Conservation (phyloP, 2,329 filamentous ascomycete species). For the Trichoderma atrobrunneum region DNA sequence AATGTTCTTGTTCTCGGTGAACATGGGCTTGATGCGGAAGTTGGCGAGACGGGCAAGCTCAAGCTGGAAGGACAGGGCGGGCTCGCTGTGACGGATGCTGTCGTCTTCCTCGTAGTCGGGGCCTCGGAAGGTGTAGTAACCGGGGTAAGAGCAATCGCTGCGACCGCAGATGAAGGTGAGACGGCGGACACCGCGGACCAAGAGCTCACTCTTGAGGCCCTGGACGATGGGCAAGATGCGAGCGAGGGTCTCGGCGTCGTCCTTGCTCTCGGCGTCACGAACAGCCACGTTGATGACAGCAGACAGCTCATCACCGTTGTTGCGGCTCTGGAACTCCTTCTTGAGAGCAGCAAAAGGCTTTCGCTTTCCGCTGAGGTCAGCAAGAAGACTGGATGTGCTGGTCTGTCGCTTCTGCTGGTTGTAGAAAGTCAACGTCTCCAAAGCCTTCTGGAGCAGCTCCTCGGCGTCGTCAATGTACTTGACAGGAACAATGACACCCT, state of each 20-base stretch:
- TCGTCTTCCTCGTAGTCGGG: slow-evolving; percentile 86
- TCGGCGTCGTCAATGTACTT: slow-evolving; percentile 93
- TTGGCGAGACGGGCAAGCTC: slow-evolving; percentile 91
- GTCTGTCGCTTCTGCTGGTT: slow-evolving; percentile 56
- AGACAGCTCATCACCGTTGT: slow-evolving; percentile 73
- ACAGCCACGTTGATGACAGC: slow-evolving; percentile 92
- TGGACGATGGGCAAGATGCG: slow-evolving; percentile 75
- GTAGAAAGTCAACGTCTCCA: slow-evolving; percentile 73
- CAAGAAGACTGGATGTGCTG: slow-evolving; percentile 58
- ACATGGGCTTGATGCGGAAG: slow-evolving; percentile 97
- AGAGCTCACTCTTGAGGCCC: slow-evolving; percentile 78
- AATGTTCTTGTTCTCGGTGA: slow-evolving; percentile 98
- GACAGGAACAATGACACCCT: slow-evolving; percentile 92
- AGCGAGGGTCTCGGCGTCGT: slow-evolving; percentile 75
- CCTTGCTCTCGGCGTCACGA: slow-evolving; percentile 77
- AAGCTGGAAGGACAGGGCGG: slow-evolving; percentile 96
- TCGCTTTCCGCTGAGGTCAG: slow-evolving; percentile 72
- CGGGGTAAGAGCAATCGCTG: slow-evolving; percentile 89
- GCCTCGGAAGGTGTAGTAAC: slow-evolving; percentile 97
- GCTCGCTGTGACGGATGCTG: slow-evolving; percentile 95
- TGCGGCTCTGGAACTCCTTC: slow-evolving; percentile 25
- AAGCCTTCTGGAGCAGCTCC: slow-evolving; percentile 76
- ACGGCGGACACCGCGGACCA: slow-evolving; percentile 78
- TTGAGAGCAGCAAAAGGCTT: slow-evolving; percentile 40
- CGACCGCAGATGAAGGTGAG: slow-evolving; percentile 95